Evolutionary conservation across 2,329 filamentous ascomycete genomes (phyloP), one percentile per base, ranked within the genome.

Genomic region (Sporothrix pallida): DNA sequence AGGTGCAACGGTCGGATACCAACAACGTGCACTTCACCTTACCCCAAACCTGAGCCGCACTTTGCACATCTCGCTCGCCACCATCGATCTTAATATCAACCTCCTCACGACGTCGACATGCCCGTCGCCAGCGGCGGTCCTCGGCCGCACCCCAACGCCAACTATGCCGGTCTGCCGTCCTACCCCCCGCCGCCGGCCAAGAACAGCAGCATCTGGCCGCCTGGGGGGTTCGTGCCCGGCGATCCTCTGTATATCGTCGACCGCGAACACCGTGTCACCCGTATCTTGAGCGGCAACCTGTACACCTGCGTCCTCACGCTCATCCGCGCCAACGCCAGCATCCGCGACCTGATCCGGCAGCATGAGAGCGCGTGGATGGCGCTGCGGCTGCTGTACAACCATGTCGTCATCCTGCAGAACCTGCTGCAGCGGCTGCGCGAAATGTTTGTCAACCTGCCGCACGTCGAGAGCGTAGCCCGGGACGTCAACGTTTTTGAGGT

Each of bases 271-370:
- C 60, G 70, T 12, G 9, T 68, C 10, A 4, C 23, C 9, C 20
- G 15, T 17, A 15, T 68, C 8, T 8, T 72, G 31, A 20, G 46
- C 8, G 13, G 7, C 60, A 48, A 58, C n/a, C 31, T 72, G n/a
- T 4, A 10, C 13, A 23, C 13, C 12, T 13, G 15, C 31, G 20
- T 46, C 15, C 13, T 3, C 17, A 37, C 58, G 26, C 67, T 71
- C 5, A 12, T 2, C 1, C 67, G 58, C 68, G 58, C 15, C 67
- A 63, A 71, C 31, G 6, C 10, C 9, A 20, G 17, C 65, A 63
- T 73, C 15, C 72, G 72, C 72, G 48, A 65, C 67, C 46, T 73
- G 10, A 70, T 73, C 37, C 67, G 56, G 15, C 67, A 65, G 58
- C 56, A 73, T 48, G 67, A 70, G 72, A 65, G n/a, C 15, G 72